phyloP scores from a whole-genome alignment of 2,329 filamentous ascomycete genomes.

The Thyridium curvatum region DNA sequence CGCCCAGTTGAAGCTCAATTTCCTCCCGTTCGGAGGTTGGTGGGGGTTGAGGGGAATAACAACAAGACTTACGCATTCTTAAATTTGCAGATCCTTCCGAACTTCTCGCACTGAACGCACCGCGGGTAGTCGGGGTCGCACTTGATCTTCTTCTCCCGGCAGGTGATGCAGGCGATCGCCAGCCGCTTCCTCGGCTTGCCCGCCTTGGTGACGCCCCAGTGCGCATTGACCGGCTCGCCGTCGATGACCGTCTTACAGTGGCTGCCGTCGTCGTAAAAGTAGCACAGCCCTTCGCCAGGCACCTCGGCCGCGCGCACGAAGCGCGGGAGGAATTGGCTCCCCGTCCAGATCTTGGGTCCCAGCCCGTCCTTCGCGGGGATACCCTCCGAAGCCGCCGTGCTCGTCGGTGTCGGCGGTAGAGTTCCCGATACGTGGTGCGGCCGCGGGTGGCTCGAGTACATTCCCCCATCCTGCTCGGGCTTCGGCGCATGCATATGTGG shows the following conservation, averaged over 20 bases:
- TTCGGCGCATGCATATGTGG: slow-evolving; percentile 29
- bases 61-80: slow-evolving; percentile 71
- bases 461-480: slow-evolving; percentile 18
- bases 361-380: slow-evolving; percentile 51
- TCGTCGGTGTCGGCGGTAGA: slow-evolving; percentile 20
- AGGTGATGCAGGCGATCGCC: slow-evolving; percentile 88
- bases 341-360: slow-evolving; percentile 64
- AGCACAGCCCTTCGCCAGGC: slow-evolving; percentile 73
- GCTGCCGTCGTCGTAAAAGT: slow-evolving; percentile 79
- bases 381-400: slow-evolving; percentile 31
- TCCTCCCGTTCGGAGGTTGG: no score
- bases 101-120: slow-evolving; percentile 89
- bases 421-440: slow-evolving; percentile 15
- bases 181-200: slow-evolving; percentile 88
- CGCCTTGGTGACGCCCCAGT: slow-evolving; percentile 91
- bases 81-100: slow-evolving; percentile 77
- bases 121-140: slow-evolving; percentile 84
- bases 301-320: slow-evolving; percentile 61
- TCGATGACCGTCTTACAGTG: slow-evolving; percentile 80
- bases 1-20: no score
- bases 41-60: neutral
- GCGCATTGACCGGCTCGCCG: slow-evolving; percentile 80
- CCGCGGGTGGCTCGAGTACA: slow-evolving; percentile 16
- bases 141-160: slow-evolving; percentile 96
- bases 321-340: slow-evolving; percentile 59